Evolutionary conservation across 2,329 filamentous ascomycete species (phyloP).

Genomic region (Ramichloridium luteum): DNA sequence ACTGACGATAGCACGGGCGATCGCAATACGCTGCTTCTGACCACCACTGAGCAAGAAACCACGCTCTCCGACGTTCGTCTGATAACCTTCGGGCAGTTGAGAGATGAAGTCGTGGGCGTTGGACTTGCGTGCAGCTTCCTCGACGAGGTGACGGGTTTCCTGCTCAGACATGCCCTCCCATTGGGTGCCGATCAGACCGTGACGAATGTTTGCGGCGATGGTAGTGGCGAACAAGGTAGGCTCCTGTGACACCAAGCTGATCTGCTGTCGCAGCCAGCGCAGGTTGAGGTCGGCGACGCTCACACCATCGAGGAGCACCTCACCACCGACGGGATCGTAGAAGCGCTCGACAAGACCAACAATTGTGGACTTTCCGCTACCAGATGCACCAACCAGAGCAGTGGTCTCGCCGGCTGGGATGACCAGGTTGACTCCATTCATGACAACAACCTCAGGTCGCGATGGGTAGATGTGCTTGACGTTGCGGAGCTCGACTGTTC

Average conservation of each 20-base stretch:
- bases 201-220: conserved; percentile 80
- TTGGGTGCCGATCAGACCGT: conserved; percentile 76
- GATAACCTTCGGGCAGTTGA: conserved; percentile 71
- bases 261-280: conserved; percentile 81
- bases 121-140: conserved; percentile 74
- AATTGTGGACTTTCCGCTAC: conserved; percentile 89
- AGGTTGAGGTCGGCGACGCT: conserved; percentile 75
- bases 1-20: conserved; percentile 78
- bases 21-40: conserved; percentile 88
- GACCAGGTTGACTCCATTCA: conserved; percentile 66
- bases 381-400: conserved; percentile 84
- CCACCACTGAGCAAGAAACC: conserved; percentile 88
- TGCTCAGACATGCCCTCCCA: conserved; percentile 58
- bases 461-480: conserved; percentile 93
- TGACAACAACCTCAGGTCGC: conserved; percentile 76
- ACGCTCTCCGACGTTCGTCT: conserved; percentile 90
- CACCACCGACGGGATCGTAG: conserved; percentile 75
- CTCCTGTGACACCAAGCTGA: conserved; percentile 86
- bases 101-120: conserved; percentile 91
- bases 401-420: conserved; percentile 87
- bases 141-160: conserved; percentile 56
- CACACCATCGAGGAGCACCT: conserved; percentile 68
- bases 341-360: conserved; percentile 89
- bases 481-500: conserved; percentile 66
- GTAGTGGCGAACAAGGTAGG: conserved; percentile 81